phyloP scores from a whole-genome alignment of 169 alveolate genomes.

The Plasmodium ovale region DNA sequence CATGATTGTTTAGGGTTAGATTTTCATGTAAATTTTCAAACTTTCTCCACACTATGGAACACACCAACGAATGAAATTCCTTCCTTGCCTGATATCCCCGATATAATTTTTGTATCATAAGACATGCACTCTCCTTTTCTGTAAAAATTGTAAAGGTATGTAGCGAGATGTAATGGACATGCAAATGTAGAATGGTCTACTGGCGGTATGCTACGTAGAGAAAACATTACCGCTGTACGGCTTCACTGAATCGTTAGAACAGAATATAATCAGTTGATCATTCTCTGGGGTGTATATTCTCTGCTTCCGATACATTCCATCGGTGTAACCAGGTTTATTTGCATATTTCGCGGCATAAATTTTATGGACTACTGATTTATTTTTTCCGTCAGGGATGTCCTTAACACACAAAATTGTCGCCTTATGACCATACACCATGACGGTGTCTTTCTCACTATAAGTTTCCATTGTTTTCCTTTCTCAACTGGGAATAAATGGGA shows the following conservation, averaged over 20 bases:
- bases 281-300: conserved; percentile 19
- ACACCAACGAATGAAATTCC: conserved; percentile 28
- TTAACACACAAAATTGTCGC: conserved; percentile 11
- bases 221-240: conserved; percentile 29
- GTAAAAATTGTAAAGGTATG: not conserved
- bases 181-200: not conserved
- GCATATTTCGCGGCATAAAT: conserved; percentile 39
- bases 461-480: conserved; percentile 15
- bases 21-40: conserved; percentile 63
- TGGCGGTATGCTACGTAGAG: not conserved
- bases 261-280: conserved; percentile 17
- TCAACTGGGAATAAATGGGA: not conserved
- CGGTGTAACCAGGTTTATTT: conserved; percentile 23
- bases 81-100: conserved; percentile 41
- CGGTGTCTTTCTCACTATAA: conserved; percentile 40
- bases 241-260: conserved; percentile 25
- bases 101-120: conserved; percentile 32
- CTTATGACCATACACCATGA: conserved; percentile 70
- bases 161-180: not conserved
- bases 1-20: conserved; percentile 44
- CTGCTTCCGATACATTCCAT: conserved; percentile 19
- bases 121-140: conserved; percentile 58
- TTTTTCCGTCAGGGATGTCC: not conserved
- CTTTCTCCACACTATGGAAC: conserved; percentile 62
- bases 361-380: not conserved